Percentiles rank a stretch among this genome's conserved stretches.
Conservation (phyloP, 495 filamentous ascomycete species). For the Aspergillus egyptiacus region DNA sequence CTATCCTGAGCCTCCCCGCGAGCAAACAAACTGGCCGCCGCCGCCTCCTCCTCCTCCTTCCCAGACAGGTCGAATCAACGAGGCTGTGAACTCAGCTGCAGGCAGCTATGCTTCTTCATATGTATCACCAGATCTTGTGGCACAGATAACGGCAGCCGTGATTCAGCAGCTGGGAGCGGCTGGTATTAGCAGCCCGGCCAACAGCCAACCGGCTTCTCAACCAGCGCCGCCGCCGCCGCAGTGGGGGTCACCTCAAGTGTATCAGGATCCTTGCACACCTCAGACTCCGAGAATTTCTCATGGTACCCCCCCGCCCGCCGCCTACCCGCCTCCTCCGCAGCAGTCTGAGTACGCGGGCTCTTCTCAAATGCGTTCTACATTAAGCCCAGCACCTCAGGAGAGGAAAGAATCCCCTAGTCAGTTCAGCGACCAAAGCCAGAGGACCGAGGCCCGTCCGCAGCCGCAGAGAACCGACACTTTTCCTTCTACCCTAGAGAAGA, state of each 20-base stretch:
- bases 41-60: constrained; percentile 13
- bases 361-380: constrained; percentile 22
- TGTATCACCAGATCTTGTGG: constrained; percentile 45
- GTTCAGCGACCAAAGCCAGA: constrained; percentile 25
- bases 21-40: constrained; percentile 17
- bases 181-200: constrained; percentile 33
- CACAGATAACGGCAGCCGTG: constrained; percentile 48
- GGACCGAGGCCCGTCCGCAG: constrained; percentile 35
- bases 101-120: constrained; percentile 32
- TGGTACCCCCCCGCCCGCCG: constrained; percentile 17
- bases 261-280: constrained; percentile 31
- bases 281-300: constrained; percentile 22
- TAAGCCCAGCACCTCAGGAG: constrained; percentile 19
- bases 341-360: constrained; percentile 23
- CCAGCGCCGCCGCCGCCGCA: constrained; percentile 26
- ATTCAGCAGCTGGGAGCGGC: constrained; percentile 47
- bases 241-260: constrained; percentile 25
- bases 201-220: constrained; percentile 24
- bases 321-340: constrained; percentile 40
- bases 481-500: constrained; percentile 56
- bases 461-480: constrained; percentile 42
- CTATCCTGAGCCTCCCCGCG: constrained; percentile 19
- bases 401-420: constrained; percentile 33
- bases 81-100: constrained; percentile 45
- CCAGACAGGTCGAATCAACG: constrained; percentile 34